phyloP scores from a whole-genome alignment of 2,329 filamentous ascomycete species.

The Chaetomium sp. region DNA sequence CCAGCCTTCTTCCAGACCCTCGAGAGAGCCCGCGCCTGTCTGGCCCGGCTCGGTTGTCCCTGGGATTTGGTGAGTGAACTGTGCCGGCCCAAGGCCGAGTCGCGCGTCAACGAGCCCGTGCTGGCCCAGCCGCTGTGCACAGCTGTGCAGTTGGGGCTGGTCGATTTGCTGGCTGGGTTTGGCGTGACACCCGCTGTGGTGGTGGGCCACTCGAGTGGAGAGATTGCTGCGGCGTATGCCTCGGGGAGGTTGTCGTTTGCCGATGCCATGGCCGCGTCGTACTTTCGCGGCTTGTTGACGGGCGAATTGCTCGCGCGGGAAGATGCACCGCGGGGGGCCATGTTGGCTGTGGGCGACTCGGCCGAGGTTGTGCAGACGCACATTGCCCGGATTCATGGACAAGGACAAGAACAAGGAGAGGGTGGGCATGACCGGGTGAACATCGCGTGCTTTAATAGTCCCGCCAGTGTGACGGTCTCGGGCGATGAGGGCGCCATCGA shows the following conservation, averaged over 20 bases:
- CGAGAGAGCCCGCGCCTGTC: too few relatives aligned
- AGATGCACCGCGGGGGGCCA: too few relatives aligned
- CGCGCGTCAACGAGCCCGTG: not conserved
- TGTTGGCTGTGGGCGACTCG: slow-evolving; percentile 15
- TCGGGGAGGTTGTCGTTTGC: slow-evolving; percentile 30
- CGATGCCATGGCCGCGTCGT: slow-evolving; percentile 35
- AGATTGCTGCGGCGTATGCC: slow-evolving; percentile 41
- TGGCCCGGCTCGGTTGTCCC: too few relatives aligned
- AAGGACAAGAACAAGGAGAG: too few relatives aligned
- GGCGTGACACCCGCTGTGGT: slow-evolving; percentile 31
- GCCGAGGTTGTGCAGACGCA: slow-evolving; percentile 13
- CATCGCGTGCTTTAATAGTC: slow-evolving; percentile 21
- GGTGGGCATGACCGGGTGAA: slow-evolving; percentile 21
- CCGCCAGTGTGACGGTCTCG: not conserved
- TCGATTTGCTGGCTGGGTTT: slow-evolving; percentile 31
- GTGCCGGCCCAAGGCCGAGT: not conserved
- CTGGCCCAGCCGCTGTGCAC: slow-evolving; percentile 21
- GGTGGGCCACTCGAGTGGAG: slow-evolving; percentile 39
- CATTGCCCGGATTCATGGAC: not conserved
- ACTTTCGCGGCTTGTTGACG: slow-evolving; percentile 9
- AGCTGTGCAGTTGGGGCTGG: slow-evolving; percentile 33
- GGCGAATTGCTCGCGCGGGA: not conserved
- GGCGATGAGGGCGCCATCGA: slow-evolving; percentile 4
- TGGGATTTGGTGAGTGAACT: not conserved
- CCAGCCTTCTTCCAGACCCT: too few relatives aligned